Percentiles rank a stretch among this genome's conserved stretches.
These are phyloP conservation scores for Anthracocystis walkeri DNA, from an alignment of 1,284 basidiomycete species.

Conservation along the genomic window DNA sequence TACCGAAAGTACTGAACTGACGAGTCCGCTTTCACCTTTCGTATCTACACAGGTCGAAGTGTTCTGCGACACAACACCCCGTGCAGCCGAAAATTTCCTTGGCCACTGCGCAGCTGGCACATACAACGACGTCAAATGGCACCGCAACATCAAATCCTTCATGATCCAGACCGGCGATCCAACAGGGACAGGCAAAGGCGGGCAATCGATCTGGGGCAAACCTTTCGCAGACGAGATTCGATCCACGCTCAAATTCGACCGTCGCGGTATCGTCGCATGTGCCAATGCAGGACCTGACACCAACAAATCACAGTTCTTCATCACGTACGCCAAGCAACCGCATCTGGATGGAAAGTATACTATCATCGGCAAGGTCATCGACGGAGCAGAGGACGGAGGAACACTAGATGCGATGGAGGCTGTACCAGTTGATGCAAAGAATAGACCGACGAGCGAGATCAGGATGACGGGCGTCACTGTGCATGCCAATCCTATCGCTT, in stretches of 20 bases:
- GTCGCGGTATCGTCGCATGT: conserved; percentile 66
- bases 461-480: conserved; percentile 85
- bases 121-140: conserved; percentile 88
- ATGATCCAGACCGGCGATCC: conserved; percentile 98
- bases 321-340: conserved; percentile 64
- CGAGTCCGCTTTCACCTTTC: not conserved
- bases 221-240: conserved; percentile 95
- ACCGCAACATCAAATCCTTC: conserved; percentile 76
- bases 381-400: conserved; percentile 62
- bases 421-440: conserved; percentile 89
- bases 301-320: conserved; percentile 67
- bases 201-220: conserved; percentile 92
- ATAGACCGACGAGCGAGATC: conserved; percentile 86
- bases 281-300: conserved; percentile 68
- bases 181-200: conserved; percentile 92
- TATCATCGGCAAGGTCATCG: conserved; percentile 66
- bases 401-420: conserved; percentile 74
- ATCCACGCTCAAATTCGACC: conserved; percentile 57
- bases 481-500: conserved; percentile 93
- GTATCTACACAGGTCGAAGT: conserved; percentile 76
- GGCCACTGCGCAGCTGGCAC: conserved; percentile 89
- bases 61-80: conserved; percentile 95
- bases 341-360: conserved; percentile 67
- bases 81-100: conserved; percentile 96
- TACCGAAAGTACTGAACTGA: not conserved